These are phyloP conservation scores for Cryomyces minteri DNA, from an alignment of 495 filamentous ascomycete genomes.

Conservation along the genomic window DNA sequence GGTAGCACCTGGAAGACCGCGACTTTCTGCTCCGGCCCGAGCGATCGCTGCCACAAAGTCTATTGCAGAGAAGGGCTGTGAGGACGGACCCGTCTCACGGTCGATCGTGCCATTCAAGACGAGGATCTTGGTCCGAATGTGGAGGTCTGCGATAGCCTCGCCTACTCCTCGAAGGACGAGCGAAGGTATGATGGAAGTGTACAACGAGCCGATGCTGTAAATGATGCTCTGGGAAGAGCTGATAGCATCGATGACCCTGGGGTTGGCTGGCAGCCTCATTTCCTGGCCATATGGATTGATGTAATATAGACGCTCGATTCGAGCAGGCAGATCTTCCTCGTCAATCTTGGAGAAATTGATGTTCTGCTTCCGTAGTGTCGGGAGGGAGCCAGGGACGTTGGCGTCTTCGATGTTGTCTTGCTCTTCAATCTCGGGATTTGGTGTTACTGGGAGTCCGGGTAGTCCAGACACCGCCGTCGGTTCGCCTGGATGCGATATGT, in stretches of 20 bases:
- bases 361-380: slow-evolving; percentile 58
- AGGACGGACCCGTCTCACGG: slow-evolving; percentile 59
- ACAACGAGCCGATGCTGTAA: slow-evolving; percentile 82
- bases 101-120: slow-evolving; percentile 72
- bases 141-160: slow-evolving; percentile 23
- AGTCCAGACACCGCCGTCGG: slow-evolving; percentile 26
- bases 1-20: slow-evolving; percentile 13
- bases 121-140: slow-evolving; percentile 52
- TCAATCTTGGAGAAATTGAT: slow-evolving; percentile 57
- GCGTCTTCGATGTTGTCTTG: slow-evolving; percentile 54
- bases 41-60: slow-evolving; percentile 71
- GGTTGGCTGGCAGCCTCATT: slow-evolving; percentile 65
- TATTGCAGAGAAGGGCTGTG: slow-evolving; percentile 40
- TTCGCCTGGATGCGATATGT: slow-evolving; percentile 68
- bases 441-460: slow-evolving; percentile 18
- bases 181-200: slow-evolving; percentile 53
- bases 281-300: slow-evolving; percentile 93
- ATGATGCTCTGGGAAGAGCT: slow-evolving; percentile 45
- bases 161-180: slow-evolving; percentile 51
- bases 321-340: slow-evolving; percentile 52
- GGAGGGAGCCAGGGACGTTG: slow-evolving; percentile 69
- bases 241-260: slow-evolving; percentile 53
- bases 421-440: slow-evolving; percentile 10
- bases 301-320: slow-evolving; percentile 80
- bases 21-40: slow-evolving; percentile 35